These are phyloP conservation scores for Aureoboletus auriporus DNA, from an alignment of 768 basidiomycete genomes.

Conservation along the genomic window DNA sequence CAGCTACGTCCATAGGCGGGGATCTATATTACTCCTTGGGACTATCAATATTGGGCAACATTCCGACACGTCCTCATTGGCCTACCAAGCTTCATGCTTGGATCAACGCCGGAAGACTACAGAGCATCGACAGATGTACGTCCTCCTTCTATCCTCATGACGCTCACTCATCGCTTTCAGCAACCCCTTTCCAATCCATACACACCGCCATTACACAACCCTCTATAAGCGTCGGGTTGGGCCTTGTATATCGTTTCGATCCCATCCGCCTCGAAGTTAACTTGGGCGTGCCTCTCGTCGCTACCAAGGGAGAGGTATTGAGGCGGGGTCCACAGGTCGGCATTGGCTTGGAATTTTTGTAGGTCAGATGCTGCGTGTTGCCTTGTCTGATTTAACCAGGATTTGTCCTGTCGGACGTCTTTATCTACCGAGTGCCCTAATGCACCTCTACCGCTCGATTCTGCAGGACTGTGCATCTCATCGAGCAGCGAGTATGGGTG, in stretches of 20 bases:
- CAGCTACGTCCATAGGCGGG: conserved; percentile 84
- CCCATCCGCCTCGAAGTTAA: conserved; percentile 86
- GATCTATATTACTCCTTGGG: conserved; percentile 80
- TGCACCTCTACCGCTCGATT: neutral
- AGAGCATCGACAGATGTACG: conserved; percentile 55
- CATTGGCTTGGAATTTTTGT: conserved; percentile 77
- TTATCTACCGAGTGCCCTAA: neutral
- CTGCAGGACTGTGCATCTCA: neutral
- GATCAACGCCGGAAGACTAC: conserved; percentile 77
- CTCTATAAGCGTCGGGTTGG: conserved; percentile 76
- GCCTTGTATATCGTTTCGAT: conserved; percentile 79
- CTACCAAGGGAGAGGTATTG: conserved; percentile 59
- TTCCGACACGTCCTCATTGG: conserved; percentile 76
- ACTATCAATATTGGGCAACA: conserved; percentile 66
- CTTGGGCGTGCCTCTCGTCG: conserved; percentile 77
- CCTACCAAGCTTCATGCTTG: conserved; percentile 79
- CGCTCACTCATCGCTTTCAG: conserved; percentile 5
- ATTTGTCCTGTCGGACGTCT: neutral
- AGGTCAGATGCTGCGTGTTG: conserved; percentile 11
- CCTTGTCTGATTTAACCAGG: neutral
- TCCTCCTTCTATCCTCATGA: neutral
- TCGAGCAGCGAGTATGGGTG: neutral
- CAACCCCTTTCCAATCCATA: conserved; percentile 6
- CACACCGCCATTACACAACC: conserved; percentile 30
- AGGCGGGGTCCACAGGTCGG: conserved; percentile 78